Base-by-base conservation (phyloP, 1,284 basidiomycete species). In the Thelephora terrestris region DNA sequence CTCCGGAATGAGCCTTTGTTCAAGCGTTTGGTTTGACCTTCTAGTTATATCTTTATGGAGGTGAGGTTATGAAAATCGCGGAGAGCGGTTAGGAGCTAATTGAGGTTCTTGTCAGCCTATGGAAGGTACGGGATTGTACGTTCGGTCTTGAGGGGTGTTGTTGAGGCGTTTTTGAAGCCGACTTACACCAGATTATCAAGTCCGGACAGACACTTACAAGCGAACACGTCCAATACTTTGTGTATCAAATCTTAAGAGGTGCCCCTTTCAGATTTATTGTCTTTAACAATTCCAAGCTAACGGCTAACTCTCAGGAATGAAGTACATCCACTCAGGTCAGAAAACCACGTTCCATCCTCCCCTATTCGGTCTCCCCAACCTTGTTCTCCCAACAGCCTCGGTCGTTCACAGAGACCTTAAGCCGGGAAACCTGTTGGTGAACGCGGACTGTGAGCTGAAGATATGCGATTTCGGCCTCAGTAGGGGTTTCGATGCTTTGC, bases 381-480 rank as follows among this genome's bases (percentile, higher is more conserved):
- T 20, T 5, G 25, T 23, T 25, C 17, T 20, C 12, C n/a, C 1
- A 6, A 23, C 18, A 5, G 66, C 69, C 14, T 68, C 67, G 0
- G 84, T 87, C 29, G 75, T 89, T 12, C 85, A 87, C 58, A 75
- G 85, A 4, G 85, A 87, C 64, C 69, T 89, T 40, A 99, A 99
- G 64, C 96, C 96, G 0, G 86, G 85, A n/a, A 92, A 92, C 61
- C 65, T 97, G 18, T 80, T 98, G 12, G 95, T 99, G 53, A 99
- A 99, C 61, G 88, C 94, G 23, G 94, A 99, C 66, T 99, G 95
- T 67, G 92, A 95, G 64, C 72, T 94, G 50, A 94, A 93, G 70
- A 98, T 99, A 45, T 99, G 96, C 62, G 96, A 99, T 64, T 98
- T 99, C 64, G 96, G 96, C n/a, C 70, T 99, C 24, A 92, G 79